Base-by-base conservation (phyloP, 164 flowering plant species). In the Euptelea pleiosperma region DNA sequence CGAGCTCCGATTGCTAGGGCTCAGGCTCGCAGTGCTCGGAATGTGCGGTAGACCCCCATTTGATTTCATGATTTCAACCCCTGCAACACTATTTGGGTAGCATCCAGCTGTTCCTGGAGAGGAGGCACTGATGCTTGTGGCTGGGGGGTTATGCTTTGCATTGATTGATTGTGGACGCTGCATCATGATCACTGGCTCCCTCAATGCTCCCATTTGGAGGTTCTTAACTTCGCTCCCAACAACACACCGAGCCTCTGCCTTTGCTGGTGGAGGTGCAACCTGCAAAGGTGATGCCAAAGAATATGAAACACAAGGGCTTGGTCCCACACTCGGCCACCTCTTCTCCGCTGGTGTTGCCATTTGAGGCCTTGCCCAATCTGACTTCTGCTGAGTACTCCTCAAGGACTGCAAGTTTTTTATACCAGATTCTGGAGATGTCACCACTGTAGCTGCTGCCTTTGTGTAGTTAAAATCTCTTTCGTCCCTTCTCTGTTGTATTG, bases 171-270 rank as follows among this genome's bases (percentile, higher is more conserved):
- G 86, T 0, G 85, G 83, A 2, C 85, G 85, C 73, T 88, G 96
- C 85, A 82, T 82, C 86, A 86, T 60, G n/a, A 74, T 75, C 37
- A 82, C 77, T 8, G 92, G 88, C 55, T 86, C 96, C 65, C 85
- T 86, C 10, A 74, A 52, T 3, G 75, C 19, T 37, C 75, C 78
- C 19, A 65, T 64, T 54, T 69, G 82, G 52, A 70, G 58, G 46
- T 60, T 73, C 68, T 77, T 85, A 31, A 60, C 59, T 36, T 79
- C 91, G 53, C 54, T 73, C 26, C 84, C 80, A 12, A 71, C 70
- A 21, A 66, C 55, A 71, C 66, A 73, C n/a, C 75, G 70, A 44
- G 73, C 24, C 28, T 84, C 88, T 0, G 59, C 15, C 70, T 75
- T 77, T 6, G 75, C 59, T 11, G 77, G 70, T 26, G 75, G 67